phyloP scores from a whole-genome alignment of 352 stramenopile genomes.

The Phytophthora sansomeana region DNA sequence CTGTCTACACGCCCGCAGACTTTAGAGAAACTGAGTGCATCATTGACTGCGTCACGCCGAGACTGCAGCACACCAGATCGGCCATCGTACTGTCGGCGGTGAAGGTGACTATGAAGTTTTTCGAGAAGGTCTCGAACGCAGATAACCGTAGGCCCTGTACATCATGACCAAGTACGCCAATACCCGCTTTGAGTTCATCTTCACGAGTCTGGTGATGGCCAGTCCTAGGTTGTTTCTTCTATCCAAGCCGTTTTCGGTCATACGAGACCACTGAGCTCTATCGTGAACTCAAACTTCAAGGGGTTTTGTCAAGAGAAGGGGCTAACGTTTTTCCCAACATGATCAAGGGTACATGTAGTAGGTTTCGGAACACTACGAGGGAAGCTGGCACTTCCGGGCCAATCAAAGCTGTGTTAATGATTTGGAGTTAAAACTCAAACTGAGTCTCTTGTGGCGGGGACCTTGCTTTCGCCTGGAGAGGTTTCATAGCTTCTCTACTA shows the following conservation, averaged over 20 bases:
- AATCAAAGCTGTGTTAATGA: no score
- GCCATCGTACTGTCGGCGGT: constrained; percentile 98
- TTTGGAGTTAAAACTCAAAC: no score
- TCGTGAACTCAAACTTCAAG: constrained; percentile 92
- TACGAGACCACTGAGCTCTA: constrained; percentile 95
- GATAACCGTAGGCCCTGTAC: constrained; percentile 93
- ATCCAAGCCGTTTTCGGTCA: constrained; percentile 93
- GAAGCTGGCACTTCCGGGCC: no score
- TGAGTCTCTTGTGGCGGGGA: no score
- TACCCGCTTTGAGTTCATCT: constrained; percentile 94
- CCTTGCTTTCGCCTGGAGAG: no score
- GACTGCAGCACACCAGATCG: constrained; percentile 98
- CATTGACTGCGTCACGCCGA: constrained; percentile 98
- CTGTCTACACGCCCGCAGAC: constrained; percentile 95
- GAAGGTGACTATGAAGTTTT: constrained; percentile 97
- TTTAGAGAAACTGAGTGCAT: constrained; percentile 98
- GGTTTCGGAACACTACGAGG: no score
- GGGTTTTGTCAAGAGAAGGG: constrained; percentile 92
- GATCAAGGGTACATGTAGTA: constrained; percentile 93
- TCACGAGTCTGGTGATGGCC: constrained; percentile 93
- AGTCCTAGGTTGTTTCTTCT: constrained; percentile 92
- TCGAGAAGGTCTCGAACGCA: constrained; percentile 95
- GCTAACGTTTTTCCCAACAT: constrained; percentile 84
- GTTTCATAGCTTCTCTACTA: no score
- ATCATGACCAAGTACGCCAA: constrained; percentile 92